A percentile compares a stretch with the other conserved stretches of the same genome.
phyloP scores from a whole-genome alignment of 192 early-diverging fungal genomes.

The Podila verticillata region DNA sequence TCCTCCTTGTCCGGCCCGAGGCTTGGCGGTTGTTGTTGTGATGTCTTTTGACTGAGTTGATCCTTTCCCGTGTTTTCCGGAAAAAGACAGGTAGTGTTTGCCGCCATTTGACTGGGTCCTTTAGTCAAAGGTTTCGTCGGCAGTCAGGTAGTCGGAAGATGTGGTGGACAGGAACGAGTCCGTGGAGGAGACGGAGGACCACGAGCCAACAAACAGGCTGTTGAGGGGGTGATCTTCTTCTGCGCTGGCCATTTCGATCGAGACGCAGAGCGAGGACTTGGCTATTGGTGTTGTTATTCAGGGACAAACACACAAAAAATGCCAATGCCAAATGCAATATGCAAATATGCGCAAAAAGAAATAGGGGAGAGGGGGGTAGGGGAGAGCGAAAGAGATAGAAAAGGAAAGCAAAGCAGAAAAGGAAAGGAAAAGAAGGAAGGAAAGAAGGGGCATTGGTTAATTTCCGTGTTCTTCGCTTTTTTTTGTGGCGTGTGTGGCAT shows the following conservation, averaged over 20 bases:
- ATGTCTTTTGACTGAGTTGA: too few species aligned
- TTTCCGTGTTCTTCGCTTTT: neutral
- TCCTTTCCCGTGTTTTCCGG: too few species aligned
- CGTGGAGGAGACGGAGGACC: conserved; percentile 27
- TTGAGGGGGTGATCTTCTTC: conserved; percentile 20
- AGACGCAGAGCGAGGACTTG: conserved; percentile 18
- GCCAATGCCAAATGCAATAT: neutral
- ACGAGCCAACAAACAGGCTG: conserved; percentile 26
- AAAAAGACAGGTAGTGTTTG: neutral
- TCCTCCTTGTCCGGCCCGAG: too few species aligned
- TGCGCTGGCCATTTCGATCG: conserved; percentile 12
- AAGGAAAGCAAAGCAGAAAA: neutral
- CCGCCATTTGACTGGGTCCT: neutral
- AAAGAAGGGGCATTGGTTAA: neutral
- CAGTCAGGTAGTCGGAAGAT: conserved; percentile 32
- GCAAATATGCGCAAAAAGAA: neutral
- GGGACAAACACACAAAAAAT: neutral
- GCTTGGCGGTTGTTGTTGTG: too few species aligned
- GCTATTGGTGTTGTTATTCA: neutral
- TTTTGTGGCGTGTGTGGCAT: too few species aligned
- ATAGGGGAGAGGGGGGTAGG: neutral
- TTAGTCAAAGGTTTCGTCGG: conserved; percentile 28
- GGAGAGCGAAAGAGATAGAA: too few species aligned
- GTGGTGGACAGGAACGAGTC: conserved; percentile 20
- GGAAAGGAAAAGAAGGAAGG: neutral